These are phyloP conservation scores for Suillus sp. DNA, from an alignment of 768 basidiomycete genomes.

Conservation along the genomic window DNA sequence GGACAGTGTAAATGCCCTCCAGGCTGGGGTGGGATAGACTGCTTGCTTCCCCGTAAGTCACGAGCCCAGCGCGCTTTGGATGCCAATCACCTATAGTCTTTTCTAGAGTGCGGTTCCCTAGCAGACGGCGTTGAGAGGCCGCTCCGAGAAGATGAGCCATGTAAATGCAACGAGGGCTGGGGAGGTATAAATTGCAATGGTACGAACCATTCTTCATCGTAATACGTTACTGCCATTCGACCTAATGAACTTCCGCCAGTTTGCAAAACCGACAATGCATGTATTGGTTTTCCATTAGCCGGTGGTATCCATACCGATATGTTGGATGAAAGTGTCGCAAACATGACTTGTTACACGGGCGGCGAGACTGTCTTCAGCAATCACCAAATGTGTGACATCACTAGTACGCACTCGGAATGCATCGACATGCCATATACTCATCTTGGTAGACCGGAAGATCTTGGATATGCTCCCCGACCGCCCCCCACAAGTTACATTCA, in stretches of 20 bases:
- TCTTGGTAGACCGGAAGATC: constrained; percentile 81
- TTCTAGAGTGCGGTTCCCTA: constrained; percentile 88
- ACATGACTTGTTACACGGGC: constrained; percentile 94
- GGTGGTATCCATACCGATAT: constrained; percentile 42
- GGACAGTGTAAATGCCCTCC: constrained; percentile 96
- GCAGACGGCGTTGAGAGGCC: constrained; percentile 86
- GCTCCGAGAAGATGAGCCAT: constrained; percentile 74
- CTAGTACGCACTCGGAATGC: constrained; percentile 60
- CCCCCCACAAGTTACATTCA: constrained; percentile 95
- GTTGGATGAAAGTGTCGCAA: constrained; percentile 43
- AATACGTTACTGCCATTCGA: neutral
- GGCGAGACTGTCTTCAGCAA: constrained; percentile 94
- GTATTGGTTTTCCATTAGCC: constrained; percentile 72
- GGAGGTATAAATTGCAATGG: constrained; percentile 97
- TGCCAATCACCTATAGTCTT: constrained; percentile 1
- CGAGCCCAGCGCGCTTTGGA: constrained; percentile 12
- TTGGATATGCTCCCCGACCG: constrained; percentile 88
- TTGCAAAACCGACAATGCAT: constrained; percentile 81
- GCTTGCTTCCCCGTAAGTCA: constrained; percentile 82
- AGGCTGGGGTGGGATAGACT: constrained; percentile 98
- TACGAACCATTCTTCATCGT: constrained; percentile 36
- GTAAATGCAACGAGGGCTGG: constrained; percentile 95
- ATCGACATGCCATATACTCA: neutral
- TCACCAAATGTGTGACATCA: constrained; percentile 98
- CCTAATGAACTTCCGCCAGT: neutral